Conservation (phyloP, 345 rosid genomes). For the Camelina laxa region DNA sequence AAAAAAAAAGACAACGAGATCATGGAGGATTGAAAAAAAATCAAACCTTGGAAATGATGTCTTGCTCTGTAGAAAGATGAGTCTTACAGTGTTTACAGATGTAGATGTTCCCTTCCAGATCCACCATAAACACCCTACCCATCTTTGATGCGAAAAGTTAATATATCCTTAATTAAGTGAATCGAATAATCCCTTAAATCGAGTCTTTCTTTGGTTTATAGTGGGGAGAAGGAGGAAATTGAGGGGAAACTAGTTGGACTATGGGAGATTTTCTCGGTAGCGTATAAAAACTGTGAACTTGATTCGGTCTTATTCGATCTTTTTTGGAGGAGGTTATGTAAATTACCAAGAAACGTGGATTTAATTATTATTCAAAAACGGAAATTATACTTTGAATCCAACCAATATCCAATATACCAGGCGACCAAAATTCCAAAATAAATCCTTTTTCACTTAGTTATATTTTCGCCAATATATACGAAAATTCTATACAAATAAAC, state of each 20-base stretch:
- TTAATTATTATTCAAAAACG: not conserved
- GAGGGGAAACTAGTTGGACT: constrained; percentile 24
- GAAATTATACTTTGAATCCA: not conserved
- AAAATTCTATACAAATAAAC: no score
- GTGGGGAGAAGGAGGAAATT: constrained; percentile 11
- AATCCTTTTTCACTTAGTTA: not conserved
- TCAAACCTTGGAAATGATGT: constrained; percentile 68
- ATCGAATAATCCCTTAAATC: not conserved
- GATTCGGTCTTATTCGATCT: constrained; percentile 19
- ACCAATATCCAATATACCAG: not conserved
- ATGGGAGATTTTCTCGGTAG: constrained; percentile 14
- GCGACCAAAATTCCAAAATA: constrained; percentile 14
- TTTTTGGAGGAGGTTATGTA: constrained; percentile 25
- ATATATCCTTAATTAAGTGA: not conserved
- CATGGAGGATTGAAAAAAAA: constrained; percentile 1
- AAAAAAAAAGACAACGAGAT: not conserved
- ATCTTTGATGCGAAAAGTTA: constrained; percentile 30
- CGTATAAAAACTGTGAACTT: constrained; percentile 23
- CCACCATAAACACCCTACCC: constrained; percentile 68
- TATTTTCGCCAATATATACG: not conserved
- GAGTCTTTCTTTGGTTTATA: constrained; percentile 20
- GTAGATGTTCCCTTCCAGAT: constrained; percentile 58
- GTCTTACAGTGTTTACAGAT: constrained; percentile 72
- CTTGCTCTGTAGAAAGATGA: constrained; percentile 55
- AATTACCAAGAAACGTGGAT: constrained; percentile 26